phyloP scores from a whole-genome alignment of 345 rosid genomes.

The Euphorbia tirucalli region DNA sequence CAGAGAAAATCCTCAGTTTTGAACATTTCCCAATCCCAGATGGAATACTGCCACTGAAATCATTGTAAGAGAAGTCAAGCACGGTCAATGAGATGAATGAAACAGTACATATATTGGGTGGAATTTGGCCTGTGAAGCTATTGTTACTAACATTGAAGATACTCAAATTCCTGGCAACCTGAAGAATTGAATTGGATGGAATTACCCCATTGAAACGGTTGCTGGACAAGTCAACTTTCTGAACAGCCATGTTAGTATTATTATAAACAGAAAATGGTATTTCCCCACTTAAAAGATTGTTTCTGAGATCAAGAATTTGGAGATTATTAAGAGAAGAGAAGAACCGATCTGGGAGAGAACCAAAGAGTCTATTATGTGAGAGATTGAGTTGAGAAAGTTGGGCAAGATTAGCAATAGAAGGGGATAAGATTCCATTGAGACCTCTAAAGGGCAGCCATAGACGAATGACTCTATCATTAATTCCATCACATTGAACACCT shows the following conservation, averaged over 20 bases:
- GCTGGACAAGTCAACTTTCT: slow-evolving; percentile 62
- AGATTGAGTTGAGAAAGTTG: slow-evolving; percentile 59
- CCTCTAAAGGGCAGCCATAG: slow-evolving; percentile 55
- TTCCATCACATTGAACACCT: slow-evolving; percentile 52
- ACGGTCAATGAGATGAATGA: slow-evolving; percentile 33
- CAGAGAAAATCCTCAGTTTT: slow-evolving; percentile 47
- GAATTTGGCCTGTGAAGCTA: slow-evolving; percentile 60
- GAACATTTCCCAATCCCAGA: slow-evolving; percentile 57
- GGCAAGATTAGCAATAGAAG: slow-evolving; percentile 44
- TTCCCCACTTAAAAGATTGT: slow-evolving; percentile 59
- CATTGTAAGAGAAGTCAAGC: slow-evolving; percentile 65
- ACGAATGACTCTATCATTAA: slow-evolving; percentile 44
- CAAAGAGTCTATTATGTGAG: slow-evolving; percentile 60
- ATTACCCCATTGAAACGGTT: slow-evolving; percentile 55
- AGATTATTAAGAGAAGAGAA: slow-evolving; percentile 45
- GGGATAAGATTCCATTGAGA: slow-evolving; percentile 50
- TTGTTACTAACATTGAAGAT: slow-evolving; percentile 76
- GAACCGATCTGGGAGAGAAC: slow-evolving; percentile 51
- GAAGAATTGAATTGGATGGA: slow-evolving; percentile 36
- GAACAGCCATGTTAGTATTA: slow-evolving; percentile 26
- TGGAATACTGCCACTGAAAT: slow-evolving; percentile 46
- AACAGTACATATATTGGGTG: slow-evolving; percentile 53
- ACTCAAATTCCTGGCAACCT: slow-evolving; percentile 47
- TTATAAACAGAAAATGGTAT: slow-evolving; percentile 19
- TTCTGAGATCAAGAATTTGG: slow-evolving; percentile 68